These are phyloP conservation scores for Pseudopithomyces chartarum DNA, from an alignment of 2,329 filamentous ascomycete genomes.

Conservation along the genomic window DNA sequence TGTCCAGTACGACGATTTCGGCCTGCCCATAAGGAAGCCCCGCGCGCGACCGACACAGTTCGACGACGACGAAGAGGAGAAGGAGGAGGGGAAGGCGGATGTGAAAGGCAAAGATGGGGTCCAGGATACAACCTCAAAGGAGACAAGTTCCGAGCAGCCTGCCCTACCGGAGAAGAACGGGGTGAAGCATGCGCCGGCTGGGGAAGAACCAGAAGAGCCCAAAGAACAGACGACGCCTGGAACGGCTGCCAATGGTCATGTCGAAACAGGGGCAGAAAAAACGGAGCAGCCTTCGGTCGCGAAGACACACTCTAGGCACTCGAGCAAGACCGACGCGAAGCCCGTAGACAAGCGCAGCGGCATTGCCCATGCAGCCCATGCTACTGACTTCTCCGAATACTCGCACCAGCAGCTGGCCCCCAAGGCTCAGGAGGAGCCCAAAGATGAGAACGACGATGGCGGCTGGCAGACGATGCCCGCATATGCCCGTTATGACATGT, in stretches of 20 bases:
- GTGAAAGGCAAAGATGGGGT: constrained; percentile 32
- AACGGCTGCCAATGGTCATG: constrained; percentile 19
- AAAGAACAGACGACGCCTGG: constrained; percentile 15
- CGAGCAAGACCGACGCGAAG: not conserved
- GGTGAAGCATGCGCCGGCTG: constrained; percentile 11
- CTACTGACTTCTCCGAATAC: constrained; percentile 71
- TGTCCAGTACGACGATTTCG: constrained; percentile 71
- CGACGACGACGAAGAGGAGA: constrained; percentile 26
- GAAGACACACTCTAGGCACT: not conserved
- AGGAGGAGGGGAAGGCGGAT: constrained; percentile 28
- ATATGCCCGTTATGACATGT: constrained; percentile 90
- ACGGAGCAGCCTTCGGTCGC: constrained; percentile 12
- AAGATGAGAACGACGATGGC: constrained; percentile 62
- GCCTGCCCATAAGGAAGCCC: constrained; percentile 65
- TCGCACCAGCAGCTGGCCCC: constrained; percentile 81
- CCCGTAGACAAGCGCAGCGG: constrained; percentile 16
- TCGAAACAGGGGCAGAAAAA: constrained; percentile 10
- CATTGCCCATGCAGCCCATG: constrained; percentile 8
- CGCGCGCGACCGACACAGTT: constrained; percentile 32
- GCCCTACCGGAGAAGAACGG: constrained; percentile 31
- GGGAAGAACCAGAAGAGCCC: constrained; percentile 8
- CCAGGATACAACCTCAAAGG: constrained; percentile 33
- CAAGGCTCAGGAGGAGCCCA: constrained; percentile 51
- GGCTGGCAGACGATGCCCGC: constrained; percentile 98
- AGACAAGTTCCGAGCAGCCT: constrained; percentile 28